Evolutionary conservation across 306 rosid species (phyloP).

Genomic region (Cotoneaster glaucophyllus): DNA sequence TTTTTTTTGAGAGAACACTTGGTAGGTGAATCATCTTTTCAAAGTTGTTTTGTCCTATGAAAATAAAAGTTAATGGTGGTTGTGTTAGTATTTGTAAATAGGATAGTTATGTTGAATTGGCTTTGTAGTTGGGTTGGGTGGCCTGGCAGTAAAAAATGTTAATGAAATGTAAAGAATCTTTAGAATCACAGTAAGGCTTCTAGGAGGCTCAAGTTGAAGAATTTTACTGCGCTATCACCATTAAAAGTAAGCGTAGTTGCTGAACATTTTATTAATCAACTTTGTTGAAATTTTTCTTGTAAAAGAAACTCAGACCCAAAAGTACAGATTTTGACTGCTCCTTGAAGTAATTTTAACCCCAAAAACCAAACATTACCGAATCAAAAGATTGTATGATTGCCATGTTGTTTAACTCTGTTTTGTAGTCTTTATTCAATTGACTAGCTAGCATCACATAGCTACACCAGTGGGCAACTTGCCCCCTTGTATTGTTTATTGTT

Average conservation of each 20-base stretch:
- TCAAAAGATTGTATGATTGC: neutral
- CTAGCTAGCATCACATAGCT: neutral
- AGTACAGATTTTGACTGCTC: neutral
- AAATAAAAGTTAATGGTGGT: neutral
- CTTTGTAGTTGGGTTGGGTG: no score
- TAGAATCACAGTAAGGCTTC: neutral
- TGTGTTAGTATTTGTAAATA: neutral
- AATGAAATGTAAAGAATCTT: neutral
- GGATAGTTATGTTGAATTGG: neutral
- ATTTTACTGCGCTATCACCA: neutral
- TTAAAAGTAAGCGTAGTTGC: neutral
- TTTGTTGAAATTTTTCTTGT: neutral
- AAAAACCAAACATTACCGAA: neutral
- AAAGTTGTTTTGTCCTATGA: neutral
- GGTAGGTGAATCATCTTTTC: neutral
- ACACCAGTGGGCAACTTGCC: neutral
- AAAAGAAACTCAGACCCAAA: neutral
- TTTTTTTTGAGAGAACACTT: neutral
- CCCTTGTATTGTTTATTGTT: neutral
- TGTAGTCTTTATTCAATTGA: neutral
- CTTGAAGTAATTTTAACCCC: neutral
- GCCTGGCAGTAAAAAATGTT: neutral
- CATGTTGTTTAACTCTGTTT: neutral
- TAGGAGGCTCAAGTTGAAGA: neutral
- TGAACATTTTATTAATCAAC: neutral